Percentiles rank a stretch among this genome's conserved stretches.
phyloP scores from a whole-genome alignment of 1,139 yeast species.

The Pichia sp. region DNA sequence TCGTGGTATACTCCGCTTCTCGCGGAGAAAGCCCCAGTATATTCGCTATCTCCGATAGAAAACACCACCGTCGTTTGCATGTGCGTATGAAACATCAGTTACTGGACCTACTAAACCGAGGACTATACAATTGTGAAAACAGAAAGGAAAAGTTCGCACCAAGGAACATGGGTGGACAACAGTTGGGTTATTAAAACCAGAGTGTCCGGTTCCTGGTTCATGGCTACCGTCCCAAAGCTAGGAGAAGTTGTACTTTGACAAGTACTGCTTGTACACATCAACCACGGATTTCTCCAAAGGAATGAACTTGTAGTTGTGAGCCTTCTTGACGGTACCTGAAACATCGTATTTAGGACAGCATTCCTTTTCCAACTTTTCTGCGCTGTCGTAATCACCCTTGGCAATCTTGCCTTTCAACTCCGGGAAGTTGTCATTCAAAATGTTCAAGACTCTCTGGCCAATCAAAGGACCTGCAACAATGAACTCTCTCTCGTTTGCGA shows the following conservation, averaged over 20 bases:
- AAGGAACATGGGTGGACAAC: too few species aligned
- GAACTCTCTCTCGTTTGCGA: slow-evolving; percentile 40
- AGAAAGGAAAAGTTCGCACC: too few species aligned
- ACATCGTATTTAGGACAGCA: slow-evolving; percentile 14
- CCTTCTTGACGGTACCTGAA: slow-evolving; percentile 17
- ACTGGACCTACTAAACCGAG: too few species aligned
- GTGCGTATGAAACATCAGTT: too few species aligned
- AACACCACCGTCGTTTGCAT: too few species aligned
- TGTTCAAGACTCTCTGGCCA: slow-evolving; percentile 37
- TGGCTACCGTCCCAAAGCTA: neutral
- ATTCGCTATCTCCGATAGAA: too few species aligned
- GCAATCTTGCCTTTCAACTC: slow-evolving; percentile 38
- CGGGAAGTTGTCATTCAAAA: slow-evolving; percentile 37
- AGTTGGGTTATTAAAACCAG: too few species aligned
- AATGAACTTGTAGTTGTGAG: slow-evolving; percentile 40
- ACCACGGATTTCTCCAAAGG: slow-evolving; percentile 36
- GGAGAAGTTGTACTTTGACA: neutral
- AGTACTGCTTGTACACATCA: slow-evolving; percentile 40
- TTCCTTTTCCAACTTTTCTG: slow-evolving; percentile 4
- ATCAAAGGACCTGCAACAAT: slow-evolving; percentile 36
- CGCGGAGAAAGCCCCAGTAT: too few species aligned
- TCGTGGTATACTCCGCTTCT: too few species aligned
- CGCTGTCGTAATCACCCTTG: slow-evolving; percentile 34
- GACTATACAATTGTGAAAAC: too few species aligned
- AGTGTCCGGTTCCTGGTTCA: too few species aligned